These are phyloP conservation scores for Jatropha multifida DNA, from an alignment of 441 rosid genomes.

Conservation along the genomic window DNA sequence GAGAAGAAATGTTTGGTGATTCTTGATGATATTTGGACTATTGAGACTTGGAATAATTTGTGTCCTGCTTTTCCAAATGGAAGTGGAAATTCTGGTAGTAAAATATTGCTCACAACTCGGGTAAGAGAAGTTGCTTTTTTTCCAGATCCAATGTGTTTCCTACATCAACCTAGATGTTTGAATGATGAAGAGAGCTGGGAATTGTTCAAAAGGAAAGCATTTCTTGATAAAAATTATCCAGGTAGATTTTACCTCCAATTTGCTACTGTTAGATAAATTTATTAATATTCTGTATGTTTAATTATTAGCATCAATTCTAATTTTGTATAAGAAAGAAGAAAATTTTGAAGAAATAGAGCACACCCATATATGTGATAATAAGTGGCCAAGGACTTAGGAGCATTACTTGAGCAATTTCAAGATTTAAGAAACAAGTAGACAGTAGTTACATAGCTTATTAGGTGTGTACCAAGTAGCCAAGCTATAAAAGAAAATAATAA, in stretches of 20 bases:
- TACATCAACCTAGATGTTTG: conserved; percentile 17
- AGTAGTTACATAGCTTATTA: too few species aligned
- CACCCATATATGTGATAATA: too few species aligned
- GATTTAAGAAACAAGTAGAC: not conserved
- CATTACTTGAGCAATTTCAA: not conserved
- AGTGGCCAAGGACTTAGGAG: too few species aligned
- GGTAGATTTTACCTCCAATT: conserved; percentile 16
- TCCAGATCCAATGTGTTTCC: conserved; percentile 15
- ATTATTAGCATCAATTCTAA: too few species aligned
- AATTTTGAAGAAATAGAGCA: too few species aligned
- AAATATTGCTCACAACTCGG: conserved; percentile 25
- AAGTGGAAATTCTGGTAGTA: conserved; percentile 9
- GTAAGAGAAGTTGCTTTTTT: conserved; percentile 20
- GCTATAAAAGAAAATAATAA: not conserved
- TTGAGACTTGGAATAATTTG: conserved; percentile 19
- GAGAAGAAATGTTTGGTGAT: conserved; percentile 28
- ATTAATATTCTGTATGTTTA: not conserved
- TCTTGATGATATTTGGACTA: conserved; percentile 29
- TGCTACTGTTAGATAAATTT: not conserved
- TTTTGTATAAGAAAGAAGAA: too few species aligned
- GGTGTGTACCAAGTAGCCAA: too few species aligned
- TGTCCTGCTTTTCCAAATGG: conserved; percentile 22
- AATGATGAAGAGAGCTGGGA: conserved; percentile 33
- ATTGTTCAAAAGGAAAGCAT: conserved; percentile 33
- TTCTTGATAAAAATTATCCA: conserved; percentile 20